Evolutionary conservation across 352 stramenopile genomes (phyloP), one percentile per base, ranked within the genome.

Genomic region (Globisporangium middletonii): DNA sequence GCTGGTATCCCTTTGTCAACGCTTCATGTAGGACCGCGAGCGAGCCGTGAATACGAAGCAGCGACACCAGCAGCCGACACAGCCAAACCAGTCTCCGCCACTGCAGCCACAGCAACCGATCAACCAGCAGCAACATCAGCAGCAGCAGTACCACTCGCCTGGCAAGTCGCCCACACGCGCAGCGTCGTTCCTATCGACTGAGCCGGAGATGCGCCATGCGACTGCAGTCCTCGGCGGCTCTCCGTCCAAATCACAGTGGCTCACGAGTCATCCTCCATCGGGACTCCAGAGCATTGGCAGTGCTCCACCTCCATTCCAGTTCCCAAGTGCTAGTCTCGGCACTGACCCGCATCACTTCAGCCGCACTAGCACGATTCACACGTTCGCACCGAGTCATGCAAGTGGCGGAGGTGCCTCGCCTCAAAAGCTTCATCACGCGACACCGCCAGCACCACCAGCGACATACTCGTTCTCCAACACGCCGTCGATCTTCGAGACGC

Each of bases 401-500:
- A 38, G 33, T 38, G 33, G 33, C 2, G 33, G 33, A 12, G 5
- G 5, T 19, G 50, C 50, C 12, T 64, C 62, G 11, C 55, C 66
- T 6, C 27, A 28, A 23, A 63, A 63, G 47, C 54, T 53, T 15
- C 12, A n/a, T 46, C 23, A 3, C 55, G 8, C 33, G 13, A 0
- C 19, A 28, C 16, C n/a, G n/a, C 13, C 45, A 11, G 23, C 38
- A 5, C 35, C 57, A 4, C 37, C 50, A 7, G 37, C 53, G 11
- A 45, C 62, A 0, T 64, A 71, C 6, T 46, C 56, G 4, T 59
- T 47, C 49, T 65, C 78, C 23, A 47, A 52, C n/a, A 13, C 45
- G 8, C 65, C 73, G 2, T 77, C 75, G 5, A 63, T 82, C 9
- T 88, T 86, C 33, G 78, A 86, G 57, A 68, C 73, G 2, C 42